Percentiles rank a stretch among this genome's conserved stretches.
Conservation (phyloP, 2,329 filamentous ascomycete species). For the Colletotrichum shisoi region DNA sequence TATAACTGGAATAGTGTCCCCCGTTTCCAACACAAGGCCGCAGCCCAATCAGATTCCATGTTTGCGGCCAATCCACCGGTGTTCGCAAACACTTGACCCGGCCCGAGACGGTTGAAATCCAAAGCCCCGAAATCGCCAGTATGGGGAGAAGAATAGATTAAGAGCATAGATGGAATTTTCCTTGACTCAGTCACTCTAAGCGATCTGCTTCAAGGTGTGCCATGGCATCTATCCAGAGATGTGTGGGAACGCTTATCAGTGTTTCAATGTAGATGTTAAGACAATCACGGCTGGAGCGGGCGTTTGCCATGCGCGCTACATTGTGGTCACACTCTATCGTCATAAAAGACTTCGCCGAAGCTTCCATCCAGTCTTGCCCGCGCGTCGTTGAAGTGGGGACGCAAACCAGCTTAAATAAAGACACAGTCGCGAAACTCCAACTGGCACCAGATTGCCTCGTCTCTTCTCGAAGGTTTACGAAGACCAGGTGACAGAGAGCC, state of each 20-base stretch:
- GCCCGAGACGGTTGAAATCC: constrained; percentile 13
- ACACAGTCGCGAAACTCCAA: not conserved
- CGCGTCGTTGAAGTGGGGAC: too few species aligned
- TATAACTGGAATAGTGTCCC: constrained; percentile 12
- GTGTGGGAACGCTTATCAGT: too few species aligned
- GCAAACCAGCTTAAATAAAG: too few species aligned
- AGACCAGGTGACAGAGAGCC: constrained; percentile 6
- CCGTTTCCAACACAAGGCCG: constrained; percentile 10
- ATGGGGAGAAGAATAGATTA: not conserved
- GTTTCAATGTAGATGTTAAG: not conserved
- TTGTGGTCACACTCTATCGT: not conserved
- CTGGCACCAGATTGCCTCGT: not conserved
- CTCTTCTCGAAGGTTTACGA: not conserved
- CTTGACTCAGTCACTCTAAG: not conserved
- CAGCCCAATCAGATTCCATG: constrained; percentile 20
- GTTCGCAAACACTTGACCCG: constrained; percentile 34
- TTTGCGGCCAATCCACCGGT: not conserved
- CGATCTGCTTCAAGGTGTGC: not conserved
- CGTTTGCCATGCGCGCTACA: not conserved
- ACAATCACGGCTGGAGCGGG: not conserved
- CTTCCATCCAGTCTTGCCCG: constrained; percentile 1
- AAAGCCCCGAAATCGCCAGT: not conserved
- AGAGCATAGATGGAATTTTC: not conserved
- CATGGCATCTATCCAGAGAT: not conserved
- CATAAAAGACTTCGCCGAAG: not conserved